Percentiles rank a stretch among this genome's conserved stretches.
phyloP scores from a whole-genome alignment of 768 basidiomycete species.

The Macrolepiota dolichaula region DNA sequence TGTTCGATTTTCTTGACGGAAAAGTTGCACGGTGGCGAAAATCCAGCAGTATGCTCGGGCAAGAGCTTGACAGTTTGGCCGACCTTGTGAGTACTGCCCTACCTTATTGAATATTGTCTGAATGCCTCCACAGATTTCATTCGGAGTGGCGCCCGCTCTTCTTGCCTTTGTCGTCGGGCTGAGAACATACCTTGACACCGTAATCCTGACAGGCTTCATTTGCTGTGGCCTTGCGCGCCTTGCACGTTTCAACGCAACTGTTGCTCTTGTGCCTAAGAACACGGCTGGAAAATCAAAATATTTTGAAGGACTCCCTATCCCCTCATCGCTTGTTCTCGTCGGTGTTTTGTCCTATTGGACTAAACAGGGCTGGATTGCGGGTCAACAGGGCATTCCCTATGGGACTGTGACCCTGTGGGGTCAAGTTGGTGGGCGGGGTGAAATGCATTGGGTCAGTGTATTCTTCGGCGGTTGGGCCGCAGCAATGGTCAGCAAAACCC shows the following conservation, averaged over 20 bases:
- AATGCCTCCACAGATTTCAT: slow-evolving; percentile 70
- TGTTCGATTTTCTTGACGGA: slow-evolving; percentile 98
- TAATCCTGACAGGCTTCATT: slow-evolving; percentile 85
- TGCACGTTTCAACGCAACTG: slow-evolving; percentile 98
- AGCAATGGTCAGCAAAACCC: slow-evolving; percentile 97
- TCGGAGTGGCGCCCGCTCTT: slow-evolving; percentile 96
- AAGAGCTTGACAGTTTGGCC: slow-evolving; percentile 95
- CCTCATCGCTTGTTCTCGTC: slow-evolving; percentile 82
- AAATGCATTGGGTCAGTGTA: slow-evolving; percentile 76
- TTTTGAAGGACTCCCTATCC: slow-evolving; percentile 98
- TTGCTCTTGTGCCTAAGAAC: slow-evolving; percentile 90
- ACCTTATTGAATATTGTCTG: slow-evolving; percentile 6
- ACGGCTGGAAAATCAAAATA: slow-evolving; percentile 83
- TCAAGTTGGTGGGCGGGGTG: slow-evolving; percentile 66
- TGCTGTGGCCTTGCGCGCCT: slow-evolving; percentile 96
- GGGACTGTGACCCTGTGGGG: slow-evolving; percentile 79
- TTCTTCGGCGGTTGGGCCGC: slow-evolving; percentile 89
- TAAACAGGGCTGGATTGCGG: slow-evolving; percentile 80
- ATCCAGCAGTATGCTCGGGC: slow-evolving; percentile 91
- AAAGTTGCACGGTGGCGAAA: slow-evolving; percentile 98
- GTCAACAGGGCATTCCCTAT: slow-evolving; percentile 69
- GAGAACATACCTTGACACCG: slow-evolving; percentile 86
- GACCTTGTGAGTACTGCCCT: slow-evolving; percentile 66
- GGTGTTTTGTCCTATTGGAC: slow-evolving; percentile 78
- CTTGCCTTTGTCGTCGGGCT: slow-evolving; percentile 89